Base-by-base conservation (phyloP, 345 rosid species). In the Alliaria petiolata region DNA sequence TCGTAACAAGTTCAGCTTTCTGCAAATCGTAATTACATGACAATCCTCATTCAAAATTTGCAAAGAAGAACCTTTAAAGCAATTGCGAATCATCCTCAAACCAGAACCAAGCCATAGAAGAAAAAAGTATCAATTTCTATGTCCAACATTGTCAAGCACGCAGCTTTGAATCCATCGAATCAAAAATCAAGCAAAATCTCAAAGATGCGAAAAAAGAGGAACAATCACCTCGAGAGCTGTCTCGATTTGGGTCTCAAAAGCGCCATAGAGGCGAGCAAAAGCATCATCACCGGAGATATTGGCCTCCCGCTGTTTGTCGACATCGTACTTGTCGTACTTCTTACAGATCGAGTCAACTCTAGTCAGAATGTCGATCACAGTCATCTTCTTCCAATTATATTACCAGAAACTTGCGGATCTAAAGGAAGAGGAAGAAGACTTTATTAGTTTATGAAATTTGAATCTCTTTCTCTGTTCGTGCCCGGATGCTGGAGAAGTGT, bases 341-440 rank as follows among this genome's bases (percentile, higher is more conserved):
- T 89, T 78, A 84, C 98, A 92, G 88, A 95, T 95, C 85, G 90
- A 70, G 67, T 95, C 98, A 34, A 92, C 98, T 78, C 96, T 83
- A 40, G 97, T 89, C 53, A 92, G 80, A 30, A 95, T 80, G 81
- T 95, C 99, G 88, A 92, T 92, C 55, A 95, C 99, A 68, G 92
- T 95, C 99, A 92, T 91, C 56, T 72, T 84, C 71, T 22, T 40
- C 66, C 19, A 22, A 59, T 31, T 58, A 52, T 20, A 14, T 20
- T 7, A 51, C 45, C 16, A 26, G 59, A 12, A 63, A 22, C 66
- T 63, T 31, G 40, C 60, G 35, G 76, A 76, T 76, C 76, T 70
- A 36, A 45, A 40, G 62, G 50, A 40, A 52, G 51, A 67, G 12
- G 70, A 46, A 17, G 33, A 65, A 34, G 66, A 46, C 39, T 61